Evolutionary conservation across 73 alveolate species (phyloP).

Genomic region (Uronychia binucleata): DNA sequence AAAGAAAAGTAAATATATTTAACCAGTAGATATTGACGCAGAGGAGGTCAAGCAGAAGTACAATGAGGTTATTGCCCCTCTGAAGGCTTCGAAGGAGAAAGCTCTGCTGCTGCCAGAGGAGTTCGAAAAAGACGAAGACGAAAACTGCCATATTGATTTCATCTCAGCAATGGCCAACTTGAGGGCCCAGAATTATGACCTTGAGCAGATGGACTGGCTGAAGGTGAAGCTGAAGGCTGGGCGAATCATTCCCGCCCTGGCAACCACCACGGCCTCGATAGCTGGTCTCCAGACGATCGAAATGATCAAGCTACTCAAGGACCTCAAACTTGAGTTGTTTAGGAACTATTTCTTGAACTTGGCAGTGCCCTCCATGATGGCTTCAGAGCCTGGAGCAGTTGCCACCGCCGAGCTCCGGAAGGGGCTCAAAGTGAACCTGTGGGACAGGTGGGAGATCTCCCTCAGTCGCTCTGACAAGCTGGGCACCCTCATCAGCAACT

Average conservation of each 20-base stretch:
- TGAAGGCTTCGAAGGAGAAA: conserved; percentile 23
- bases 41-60: background rate
- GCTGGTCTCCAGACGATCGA: conserved; percentile 94
- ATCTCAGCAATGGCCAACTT: conserved; percentile 93
- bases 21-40: conserved; percentile 43
- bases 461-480: conserved; percentile 53
- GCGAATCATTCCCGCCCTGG: conserved; percentile 96
- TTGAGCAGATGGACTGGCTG: conserved; percentile 96
- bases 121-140: conserved; percentile 95
- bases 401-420: conserved; percentile 61
- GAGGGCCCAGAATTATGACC: conserved; percentile 85
- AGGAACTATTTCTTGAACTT: conserved; percentile 82
- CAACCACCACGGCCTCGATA: conserved; percentile 97
- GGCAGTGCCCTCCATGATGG: conserved; percentile 87
- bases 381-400: conserved; percentile 90
- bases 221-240: conserved; percentile 97
- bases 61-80: conserved; percentile 31
- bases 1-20: conserved; percentile 17
- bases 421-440: conserved; percentile 71
- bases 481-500: conserved; percentile 28
- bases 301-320: conserved; percentile 81
- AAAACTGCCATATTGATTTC: conserved; percentile 92
- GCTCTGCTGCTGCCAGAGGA: conserved; percentile 69
- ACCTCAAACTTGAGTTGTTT: conserved; percentile 60
- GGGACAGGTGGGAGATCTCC: conserved; percentile 88